Conservation (phyloP, 805 yeast species). For the Hanseniaspora pseudoguilliermondii region DNA sequence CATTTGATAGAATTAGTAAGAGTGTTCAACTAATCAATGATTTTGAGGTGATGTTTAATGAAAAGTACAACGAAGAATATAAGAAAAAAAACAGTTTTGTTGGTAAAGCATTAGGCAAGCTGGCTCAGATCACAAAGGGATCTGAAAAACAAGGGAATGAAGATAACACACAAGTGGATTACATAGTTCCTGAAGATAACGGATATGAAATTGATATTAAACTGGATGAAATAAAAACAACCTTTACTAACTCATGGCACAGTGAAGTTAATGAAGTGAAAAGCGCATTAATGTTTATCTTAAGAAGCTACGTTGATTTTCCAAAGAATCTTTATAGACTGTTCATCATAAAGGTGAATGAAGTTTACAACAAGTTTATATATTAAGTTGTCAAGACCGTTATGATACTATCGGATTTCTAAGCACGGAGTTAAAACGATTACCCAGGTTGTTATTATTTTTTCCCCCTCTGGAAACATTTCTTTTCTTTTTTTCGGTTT, state of each 20-base stretch:
- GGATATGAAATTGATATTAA: neutral
- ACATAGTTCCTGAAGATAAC: neutral
- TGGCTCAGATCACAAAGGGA: neutral
- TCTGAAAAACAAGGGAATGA: constrained; percentile 1
- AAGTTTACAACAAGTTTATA: constrained; percentile 62
- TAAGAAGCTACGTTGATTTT: constrained; percentile 51
- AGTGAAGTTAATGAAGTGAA: constrained; percentile 40
- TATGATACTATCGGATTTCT: neutral
- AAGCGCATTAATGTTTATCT: constrained; percentile 52
- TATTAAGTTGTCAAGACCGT: neutral
- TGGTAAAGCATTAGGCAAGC: constrained; percentile 22
- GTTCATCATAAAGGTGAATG: constrained; percentile 36
- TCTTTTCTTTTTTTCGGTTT: too few species aligned
- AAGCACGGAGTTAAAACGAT: neutral
- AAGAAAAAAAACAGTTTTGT: constrained; percentile 22
- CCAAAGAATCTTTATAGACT: constrained; percentile 51
- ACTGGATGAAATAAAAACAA: neutral
- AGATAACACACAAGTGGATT: constrained; percentile 10
- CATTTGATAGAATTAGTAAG: constrained; percentile 83
- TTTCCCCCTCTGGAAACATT: too few species aligned
- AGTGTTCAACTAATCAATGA: constrained; percentile 61
- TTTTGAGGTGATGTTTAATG: constrained; percentile 47
- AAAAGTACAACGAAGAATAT: constrained; percentile 21
- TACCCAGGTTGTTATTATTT: too few species aligned
- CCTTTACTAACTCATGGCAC: constrained; percentile 15